A percentile compares a stretch with the other conserved stretches of the same genome.
These are phyloP conservation scores for Cymbopogon citratus DNA, from an alignment of 176 grass and related monocot genomes.

Conservation along the genomic window DNA sequence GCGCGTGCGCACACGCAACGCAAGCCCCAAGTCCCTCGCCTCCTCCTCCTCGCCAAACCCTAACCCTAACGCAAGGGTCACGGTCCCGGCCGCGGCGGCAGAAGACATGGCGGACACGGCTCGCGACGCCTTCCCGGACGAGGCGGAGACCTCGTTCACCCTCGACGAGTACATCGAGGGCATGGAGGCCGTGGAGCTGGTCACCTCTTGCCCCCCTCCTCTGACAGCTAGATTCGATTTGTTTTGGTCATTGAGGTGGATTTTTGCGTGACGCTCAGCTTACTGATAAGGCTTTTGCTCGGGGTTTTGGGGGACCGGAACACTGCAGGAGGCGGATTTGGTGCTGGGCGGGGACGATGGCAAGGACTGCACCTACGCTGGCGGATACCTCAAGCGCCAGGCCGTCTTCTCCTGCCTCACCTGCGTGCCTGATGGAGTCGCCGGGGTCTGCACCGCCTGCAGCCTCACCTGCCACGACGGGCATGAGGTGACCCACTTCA, in stretches of 20 bases:
- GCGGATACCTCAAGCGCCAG: constrained; percentile 88
- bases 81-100: background rate
- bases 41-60: background rate
- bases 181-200: constrained; percentile 86
- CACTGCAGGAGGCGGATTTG: constrained; percentile 76
- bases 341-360: constrained; percentile 94
- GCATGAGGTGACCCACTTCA: constrained; percentile 57
- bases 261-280: background rate
- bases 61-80: constrained; percentile 12
- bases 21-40: background rate
- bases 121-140: constrained; percentile 57
- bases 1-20: background rate
- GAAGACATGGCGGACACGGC: constrained; percentile 31
- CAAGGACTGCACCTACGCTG: constrained; percentile 87
- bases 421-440: constrained; percentile 64
- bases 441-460: constrained; percentile 91
- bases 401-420: constrained; percentile 98
- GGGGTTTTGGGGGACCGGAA: background rate
- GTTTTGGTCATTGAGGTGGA: background rate
- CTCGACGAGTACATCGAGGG: constrained; percentile 85
- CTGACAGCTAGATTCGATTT: background rate
- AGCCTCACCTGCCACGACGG: constrained; percentile 93
- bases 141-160: constrained; percentile 53
- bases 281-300: no score
- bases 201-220: background rate